Evolutionary conservation across 2,329 filamentous ascomycete genomes (phyloP).

Genomic region (Paecilomyces dactylethromorphus): DNA sequence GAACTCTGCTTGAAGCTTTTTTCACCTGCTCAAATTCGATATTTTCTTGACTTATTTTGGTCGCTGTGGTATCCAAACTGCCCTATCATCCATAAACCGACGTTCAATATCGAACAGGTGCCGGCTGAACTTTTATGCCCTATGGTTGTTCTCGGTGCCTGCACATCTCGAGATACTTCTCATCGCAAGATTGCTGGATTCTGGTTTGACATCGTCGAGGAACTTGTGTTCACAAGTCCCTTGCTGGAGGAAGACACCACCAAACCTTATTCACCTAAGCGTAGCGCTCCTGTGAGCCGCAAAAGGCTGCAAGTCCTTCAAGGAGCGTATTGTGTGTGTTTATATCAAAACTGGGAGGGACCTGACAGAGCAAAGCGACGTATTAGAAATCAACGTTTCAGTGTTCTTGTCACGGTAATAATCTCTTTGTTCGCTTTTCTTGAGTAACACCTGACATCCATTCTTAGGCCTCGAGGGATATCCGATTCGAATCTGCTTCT

Average conservation of each 20-base stretch:
- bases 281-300: neutral
- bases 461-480: neutral
- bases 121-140: slow-evolving; percentile 14
- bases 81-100: slow-evolving; percentile 21
- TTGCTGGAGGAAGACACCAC: neutral
- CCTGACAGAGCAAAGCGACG: slow-evolving; percentile 12
- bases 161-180: slow-evolving; percentile 12
- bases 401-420: slow-evolving; percentile 16
- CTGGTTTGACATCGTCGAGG: slow-evolving; percentile 16
- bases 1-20: slow-evolving; percentile 13
- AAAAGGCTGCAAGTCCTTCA: slow-evolving; percentile 12
- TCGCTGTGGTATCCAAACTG: slow-evolving; percentile 23
- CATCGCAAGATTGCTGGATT: slow-evolving; percentile 10
- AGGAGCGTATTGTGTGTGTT: slow-evolving; percentile 17
- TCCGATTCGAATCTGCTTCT: neutral
- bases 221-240: slow-evolving; percentile 14
- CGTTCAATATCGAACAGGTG: slow-evolving; percentile 12
- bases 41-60: slow-evolving; percentile 21
- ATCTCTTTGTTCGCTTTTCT: neutral
- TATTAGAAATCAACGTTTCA: slow-evolving; percentile 14
- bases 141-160: slow-evolving; percentile 22
- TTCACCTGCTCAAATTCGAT: slow-evolving; percentile 12
- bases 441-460: neutral
- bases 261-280: neutral
- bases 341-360: slow-evolving; percentile 19